Base-by-base conservation (phyloP, 192 early-diverging fungal species). In the Entomortierella beljakovae region DNA sequence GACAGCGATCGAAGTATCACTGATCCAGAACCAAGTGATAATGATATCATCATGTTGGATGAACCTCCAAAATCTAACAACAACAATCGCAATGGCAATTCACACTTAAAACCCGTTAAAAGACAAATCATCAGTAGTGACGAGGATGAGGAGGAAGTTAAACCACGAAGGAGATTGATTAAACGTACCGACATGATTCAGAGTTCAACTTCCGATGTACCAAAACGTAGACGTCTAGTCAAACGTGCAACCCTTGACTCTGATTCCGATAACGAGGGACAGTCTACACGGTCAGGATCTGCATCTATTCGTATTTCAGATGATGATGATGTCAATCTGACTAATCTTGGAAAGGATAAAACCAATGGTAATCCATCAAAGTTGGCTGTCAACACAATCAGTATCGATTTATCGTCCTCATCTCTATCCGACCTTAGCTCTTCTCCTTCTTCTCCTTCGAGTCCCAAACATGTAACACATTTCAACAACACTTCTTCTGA, bases 1-100 rank as follows among this genome's bases (percentile, higher is more conserved):
- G 58, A 64, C 29, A 77, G 73, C 29, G 73, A 77, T 29, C 59
- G 63, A 4, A 57, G 53, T 48, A 59, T 77, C 16, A 77, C 65
- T 50, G 68, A 65, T 26, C 59, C 65, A 13, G 57, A 29, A 50
- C 52, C 42, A 5, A 77, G 64, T 18, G 51, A 71, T 37, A n/a
- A 64, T 34, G 60, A 68, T 48, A 43, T 61, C 16, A 9, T 37
- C 65, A 77, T 68, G 65, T 6, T 28, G 3, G 73, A 57, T 13
- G 28, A 11, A 4, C 58, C 31, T 25, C 9, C 23, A 0, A 60
- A 28, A n/a, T 25, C 40, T 13, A 16, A 20, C 33, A 35, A 25
- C 7, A 43, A 38, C 64, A 35, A 57, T 8, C 29, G 16, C 18
- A 32, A 34, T 9, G 22, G 31, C 26, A 20, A 15, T 20, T 52